Base-by-base conservation (phyloP, 2,329 filamentous ascomycete genomes). In the Penicillium sp. region DNA sequence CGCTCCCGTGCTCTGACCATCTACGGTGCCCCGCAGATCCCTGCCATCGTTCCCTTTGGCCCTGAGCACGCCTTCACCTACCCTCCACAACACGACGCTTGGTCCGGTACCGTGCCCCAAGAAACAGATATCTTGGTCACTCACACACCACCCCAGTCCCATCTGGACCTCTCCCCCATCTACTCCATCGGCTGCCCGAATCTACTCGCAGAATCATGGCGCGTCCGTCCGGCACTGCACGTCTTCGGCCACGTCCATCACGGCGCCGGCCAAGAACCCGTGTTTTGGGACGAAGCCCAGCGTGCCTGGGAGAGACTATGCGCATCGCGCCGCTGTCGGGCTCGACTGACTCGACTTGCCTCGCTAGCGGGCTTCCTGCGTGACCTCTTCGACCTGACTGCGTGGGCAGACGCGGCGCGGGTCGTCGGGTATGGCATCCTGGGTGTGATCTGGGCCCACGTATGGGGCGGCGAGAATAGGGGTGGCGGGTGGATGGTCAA, bases 231-330 rank as follows among this genome's bases (percentile, higher is more conserved):
- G 0, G 79, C 79, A 11, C 76, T 96, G 13, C 91, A 96, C 71
- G 82, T 96, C 45, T 96, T 94, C 70, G 92, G 91, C 1, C 92
- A 96, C 72, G 83, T 92, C 22, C 92, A 96, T 75, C 88, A 82
- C 67, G 89, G 85, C 8, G 83, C 88, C 43, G 92, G 91, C 14
- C 78, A 78, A 42, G 86, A 92, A 65, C 73, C 85, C 0, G 81
- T 89, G 9, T 88, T 85, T 73, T 96, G 89, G 81, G 90, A 94
- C 70, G 82, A 86, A 24, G 83, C 85, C 56, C 90, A 95, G 72
- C 76, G 76, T 31, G 82, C 83, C 1, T 92, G 91, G 73, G 90
- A 93, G 73, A 77, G 79, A n/a, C 79, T 91, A 22, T 78, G 82
- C 67, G 67, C 68, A 2, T 70, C 75, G 9, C 62, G 75, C 47